A percentile compares a stretch with the other conserved stretches of the same genome.
These are phyloP conservation scores for Straminergon stramineum DNA, from an alignment of 225 moss, liverwort and hornwort species.

Conservation along the genomic window DNA sequence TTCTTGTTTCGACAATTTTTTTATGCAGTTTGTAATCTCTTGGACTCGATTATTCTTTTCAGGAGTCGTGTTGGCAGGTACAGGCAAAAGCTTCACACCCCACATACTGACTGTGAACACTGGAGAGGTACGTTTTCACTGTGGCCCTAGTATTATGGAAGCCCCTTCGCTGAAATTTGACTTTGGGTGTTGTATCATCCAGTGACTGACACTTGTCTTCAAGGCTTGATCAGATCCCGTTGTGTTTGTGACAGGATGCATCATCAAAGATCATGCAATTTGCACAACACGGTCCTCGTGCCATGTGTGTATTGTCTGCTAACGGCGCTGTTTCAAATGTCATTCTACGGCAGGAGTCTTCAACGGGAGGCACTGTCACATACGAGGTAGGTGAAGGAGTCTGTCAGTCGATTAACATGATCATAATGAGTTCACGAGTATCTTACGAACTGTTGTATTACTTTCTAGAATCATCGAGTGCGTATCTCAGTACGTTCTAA, in stretches of 20 bases:
- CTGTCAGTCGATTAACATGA: neutral
- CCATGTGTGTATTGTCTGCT: constrained; percentile 89
- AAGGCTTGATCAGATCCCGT: neutral
- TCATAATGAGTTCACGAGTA: neutral
- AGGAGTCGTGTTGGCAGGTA: constrained; percentile 65
- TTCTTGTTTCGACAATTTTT: neutral
- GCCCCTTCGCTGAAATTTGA: neutral
- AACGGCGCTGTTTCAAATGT: constrained; percentile 92
- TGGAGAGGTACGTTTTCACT: constrained; percentile 60
- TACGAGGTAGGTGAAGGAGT: constrained; percentile 58
- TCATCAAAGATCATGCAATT: constrained; percentile 88
- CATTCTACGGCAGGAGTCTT: constrained; percentile 75
- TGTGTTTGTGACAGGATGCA: constrained; percentile 58
- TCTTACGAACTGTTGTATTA: neutral
- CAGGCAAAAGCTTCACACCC: constrained; percentile 83
- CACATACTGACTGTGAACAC: constrained; percentile 91
- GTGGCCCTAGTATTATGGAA: neutral
- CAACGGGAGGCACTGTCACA: constrained; percentile 81
- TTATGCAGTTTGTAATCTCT: neutral
- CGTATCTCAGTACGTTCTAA: neutral
- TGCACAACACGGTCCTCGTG: constrained; percentile 83
- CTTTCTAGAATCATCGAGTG: neutral
- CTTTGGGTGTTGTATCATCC: neutral
- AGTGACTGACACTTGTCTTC: neutral
- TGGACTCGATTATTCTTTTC: neutral